A percentile compares a stretch with the other conserved stretches of the same genome.
phyloP scores from a whole-genome alignment of 805 yeast species.

The Pichia rugopelliculosa region DNA sequence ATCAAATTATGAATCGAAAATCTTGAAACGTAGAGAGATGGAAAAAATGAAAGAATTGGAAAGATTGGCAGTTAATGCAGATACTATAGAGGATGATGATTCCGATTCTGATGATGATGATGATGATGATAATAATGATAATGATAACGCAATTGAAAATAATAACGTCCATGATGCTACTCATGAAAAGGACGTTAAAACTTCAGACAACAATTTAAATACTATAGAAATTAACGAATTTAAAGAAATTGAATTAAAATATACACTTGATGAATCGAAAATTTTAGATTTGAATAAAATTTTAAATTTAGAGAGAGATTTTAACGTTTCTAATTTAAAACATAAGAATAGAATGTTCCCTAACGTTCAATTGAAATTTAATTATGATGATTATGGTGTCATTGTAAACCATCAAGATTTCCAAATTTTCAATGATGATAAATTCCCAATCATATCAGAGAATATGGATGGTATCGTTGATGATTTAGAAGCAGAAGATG shows the following conservation, averaged over 20 bases:
- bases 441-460: slow-evolving; percentile 26
- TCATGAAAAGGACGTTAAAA: not conserved
- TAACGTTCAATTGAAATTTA: slow-evolving; percentile 46
- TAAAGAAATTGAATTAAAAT: slow-evolving; percentile 18
- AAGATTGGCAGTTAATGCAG: slow-evolving; percentile 25
- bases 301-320: slow-evolving; percentile 41
- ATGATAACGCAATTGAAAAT: not conserved
- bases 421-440: slow-evolving; percentile 41
- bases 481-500: not conserved
- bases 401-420: slow-evolving; percentile 61
- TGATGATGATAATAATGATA: slow-evolving; percentile 10
- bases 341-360: slow-evolving; percentile 71
- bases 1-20: slow-evolving; percentile 36
- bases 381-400: slow-evolving; percentile 85
- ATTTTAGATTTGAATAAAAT: slow-evolving; percentile 28
- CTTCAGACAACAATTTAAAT: not conserved
- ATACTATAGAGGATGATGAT: slow-evolving; percentile 17
- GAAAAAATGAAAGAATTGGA: slow-evolving; percentile 23
- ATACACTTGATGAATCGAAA: slow-evolving; percentile 16
- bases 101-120: slow-evolving; percentile 26
- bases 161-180: slow-evolving; percentile 1
- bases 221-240: slow-evolving; percentile 2
- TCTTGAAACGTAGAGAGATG: slow-evolving; percentile 35
- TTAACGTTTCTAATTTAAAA: slow-evolving; percentile 44
- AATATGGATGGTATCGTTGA: not conserved